phyloP scores from a whole-genome alignment of 1,284 basidiomycete species.

The Boletellus sp. region DNA sequence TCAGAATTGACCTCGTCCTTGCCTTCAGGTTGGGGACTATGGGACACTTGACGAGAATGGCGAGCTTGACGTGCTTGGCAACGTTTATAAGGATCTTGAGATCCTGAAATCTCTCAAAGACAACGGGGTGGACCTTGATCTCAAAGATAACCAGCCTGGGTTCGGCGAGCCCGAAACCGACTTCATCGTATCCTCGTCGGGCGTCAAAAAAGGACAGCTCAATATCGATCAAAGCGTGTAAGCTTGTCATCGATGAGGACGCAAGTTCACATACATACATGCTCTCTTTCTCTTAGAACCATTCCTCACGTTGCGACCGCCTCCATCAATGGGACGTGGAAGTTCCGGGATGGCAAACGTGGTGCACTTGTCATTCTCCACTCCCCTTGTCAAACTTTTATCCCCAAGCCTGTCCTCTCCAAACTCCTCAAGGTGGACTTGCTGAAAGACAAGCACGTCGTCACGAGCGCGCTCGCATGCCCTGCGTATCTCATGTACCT shows the following conservation, averaged over 20 bases:
- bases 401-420: slow-evolving; percentile 1
- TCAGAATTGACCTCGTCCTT: neutral
- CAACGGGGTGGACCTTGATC: neutral
- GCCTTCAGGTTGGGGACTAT: slow-evolving; percentile 9
- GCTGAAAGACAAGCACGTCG: slow-evolving; percentile 11
- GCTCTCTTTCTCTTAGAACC: neutral
- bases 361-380: slow-evolving; percentile 17
- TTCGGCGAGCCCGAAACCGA: neutral
- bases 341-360: slow-evolving; percentile 12
- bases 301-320: slow-evolving; percentile 7
- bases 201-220: slow-evolving; percentile 9
- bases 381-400: slow-evolving; percentile 3
- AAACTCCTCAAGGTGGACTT: slow-evolving; percentile 1
- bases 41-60: slow-evolving; percentile 10
- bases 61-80: slow-evolving; percentile 14
- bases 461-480: slow-evolving; percentile 12
- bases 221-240: neutral
- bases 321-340: slow-evolving; percentile 16
- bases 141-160: neutral
- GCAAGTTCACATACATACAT: neutral
- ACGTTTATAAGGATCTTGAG: slow-evolving; percentile 7
- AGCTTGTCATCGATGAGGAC: neutral
- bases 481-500: slow-evolving; percentile 21
- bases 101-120: slow-evolving; percentile 7
- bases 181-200: slow-evolving; percentile 5